phyloP scores from a whole-genome alignment of 768 basidiomycete species.

The Russula dissimulans region DNA sequence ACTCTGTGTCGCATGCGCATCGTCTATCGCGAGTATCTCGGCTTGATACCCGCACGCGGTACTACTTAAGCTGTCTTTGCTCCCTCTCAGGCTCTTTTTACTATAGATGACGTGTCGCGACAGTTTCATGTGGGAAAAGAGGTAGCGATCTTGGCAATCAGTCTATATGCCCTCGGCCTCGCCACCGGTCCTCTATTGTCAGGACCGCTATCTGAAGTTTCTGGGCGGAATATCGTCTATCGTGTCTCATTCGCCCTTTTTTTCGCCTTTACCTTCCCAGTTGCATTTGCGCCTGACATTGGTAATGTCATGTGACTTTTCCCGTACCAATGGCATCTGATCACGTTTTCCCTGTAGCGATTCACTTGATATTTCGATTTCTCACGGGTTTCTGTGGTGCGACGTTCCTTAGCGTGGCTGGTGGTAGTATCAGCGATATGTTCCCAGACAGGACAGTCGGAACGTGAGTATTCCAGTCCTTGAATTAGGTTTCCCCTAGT shows the following conservation, averaged over 20 bases:
- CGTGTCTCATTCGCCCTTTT: constrained; percentile 49
- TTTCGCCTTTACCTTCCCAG: constrained; percentile 56
- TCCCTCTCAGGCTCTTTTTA: constrained; percentile 25
- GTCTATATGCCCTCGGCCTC: constrained; percentile 30
- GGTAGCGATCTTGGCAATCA: constrained; percentile 35
- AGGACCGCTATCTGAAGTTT: constrained; percentile 39
- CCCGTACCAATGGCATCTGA: background rate
- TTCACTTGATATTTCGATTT: constrained; percentile 54
- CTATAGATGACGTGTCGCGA: constrained; percentile 30
- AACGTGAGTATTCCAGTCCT: constrained; percentile 33
- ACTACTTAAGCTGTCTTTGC: background rate
- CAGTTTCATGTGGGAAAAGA: constrained; percentile 32
- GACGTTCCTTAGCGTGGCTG: constrained; percentile 53
- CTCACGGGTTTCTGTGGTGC: constrained; percentile 46
- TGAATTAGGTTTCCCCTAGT: background rate
- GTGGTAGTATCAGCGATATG: constrained; percentile 34
- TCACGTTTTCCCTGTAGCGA: constrained; percentile 30
- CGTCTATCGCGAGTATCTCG: constrained; percentile 4
- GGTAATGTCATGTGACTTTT: constrained; percentile 28
- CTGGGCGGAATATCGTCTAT: constrained; percentile 60
- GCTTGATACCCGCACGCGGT: background rate
- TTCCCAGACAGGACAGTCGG: constrained; percentile 48
- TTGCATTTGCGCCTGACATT: constrained; percentile 62
- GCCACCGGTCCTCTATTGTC: constrained; percentile 25
- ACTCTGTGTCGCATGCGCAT: constrained; percentile 7